Evolutionary conservation across 2,329 filamentous ascomycete species (phyloP), one percentile per base, ranked within the genome.

Genomic region (Claviceps sp.): DNA sequence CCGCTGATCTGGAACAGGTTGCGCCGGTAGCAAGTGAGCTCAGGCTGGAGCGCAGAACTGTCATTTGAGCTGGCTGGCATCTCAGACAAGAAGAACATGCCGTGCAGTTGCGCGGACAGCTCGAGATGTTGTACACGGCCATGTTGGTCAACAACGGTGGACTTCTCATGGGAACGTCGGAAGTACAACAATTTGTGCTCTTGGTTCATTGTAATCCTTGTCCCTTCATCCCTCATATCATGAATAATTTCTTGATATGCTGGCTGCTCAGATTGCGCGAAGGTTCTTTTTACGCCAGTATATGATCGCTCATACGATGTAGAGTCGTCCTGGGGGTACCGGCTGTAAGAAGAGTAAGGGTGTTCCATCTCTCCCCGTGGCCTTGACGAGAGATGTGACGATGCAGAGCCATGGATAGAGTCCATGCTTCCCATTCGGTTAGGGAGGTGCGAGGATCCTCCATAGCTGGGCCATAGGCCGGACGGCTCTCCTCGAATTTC

Each of bases 1-100:
- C 91, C 91, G 55, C 89, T 95, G 62, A 96, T 94, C 67, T 96
- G 91, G 68, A 97, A 97, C 47, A 97, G 74, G 64, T 97, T 97
- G 47, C 91, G 82, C 57, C 91, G 85, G 68, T 97, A 97, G 75
- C 91, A 97, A 3, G 91, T 97, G 65, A 97, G 69, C 69, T 97
- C 91, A 50, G 80, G 88, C 63, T 86, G 84, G 48, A 83, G 71
- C 46, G 76, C 65, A 45, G 68, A 72, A 53, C 77, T 78, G 57
- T 84, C 79, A 57, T 66, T 73, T 51, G 73, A 70, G 55, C 75
- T 80, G 61, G 83, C 77, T 1, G 85, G 83, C 71, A 86, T 85
- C 64, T 91, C 86, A 34, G 86, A 88, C 36, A 91, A 73, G 65
- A 91, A 91, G 71, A 91, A 91, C 86, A 91, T 90, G 71, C 86